Base-by-base conservation (phyloP, 768 basidiomycete species). In the Filobasidium floriforme region DNA sequence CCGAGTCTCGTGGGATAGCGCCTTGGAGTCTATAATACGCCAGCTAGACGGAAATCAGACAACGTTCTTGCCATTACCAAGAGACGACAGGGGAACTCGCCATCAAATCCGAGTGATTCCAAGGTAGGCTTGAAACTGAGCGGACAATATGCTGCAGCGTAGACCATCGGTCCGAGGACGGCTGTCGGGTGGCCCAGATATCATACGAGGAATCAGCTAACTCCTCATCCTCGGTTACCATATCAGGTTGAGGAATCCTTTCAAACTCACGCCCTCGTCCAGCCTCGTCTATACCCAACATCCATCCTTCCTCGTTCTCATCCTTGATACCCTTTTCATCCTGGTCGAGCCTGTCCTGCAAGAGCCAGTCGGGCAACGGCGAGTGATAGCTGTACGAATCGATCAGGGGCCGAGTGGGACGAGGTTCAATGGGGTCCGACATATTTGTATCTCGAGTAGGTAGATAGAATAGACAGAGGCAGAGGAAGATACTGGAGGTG, bases 201-300 rank as follows among this genome's bases (percentile, higher is more conserved):
- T 57, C n/a, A 51, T 5, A 5, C 18, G 3, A 24, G 6, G 46
- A n/a, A 19, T 51, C 46, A 24, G 18, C 46, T 24, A 51, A n/a
- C n/a, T n/a, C 18, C 24, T 24, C 12, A 3, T 18, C 24, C 46
- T 18, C 12, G 46, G 12, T 24, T 12, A 18, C 24, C 46, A 51
- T 12, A 24, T 19, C 18, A 37, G n/a, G n/a, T n/a, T 37, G 32
- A 37, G 3, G 4, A 37, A 37, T 9, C 4, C 32, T 37, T 9
- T 3, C 9, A 37, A 14, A 76, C 77, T 68, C 64, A 78, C 77
- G 96, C 0, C 96, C 96, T 63, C 96, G 83, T 0, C 96, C 96
- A 0, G 96, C 96, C 77, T 99, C 96, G 77, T 99, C 96, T n/a
- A 99, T 92, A 26, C 96, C 96, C 60, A 99, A 87, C 59, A 97